These are phyloP conservation scores for Petunia hybrid DNA, from an alignment of 305 asterid genomes.

Conservation along the genomic window DNA sequence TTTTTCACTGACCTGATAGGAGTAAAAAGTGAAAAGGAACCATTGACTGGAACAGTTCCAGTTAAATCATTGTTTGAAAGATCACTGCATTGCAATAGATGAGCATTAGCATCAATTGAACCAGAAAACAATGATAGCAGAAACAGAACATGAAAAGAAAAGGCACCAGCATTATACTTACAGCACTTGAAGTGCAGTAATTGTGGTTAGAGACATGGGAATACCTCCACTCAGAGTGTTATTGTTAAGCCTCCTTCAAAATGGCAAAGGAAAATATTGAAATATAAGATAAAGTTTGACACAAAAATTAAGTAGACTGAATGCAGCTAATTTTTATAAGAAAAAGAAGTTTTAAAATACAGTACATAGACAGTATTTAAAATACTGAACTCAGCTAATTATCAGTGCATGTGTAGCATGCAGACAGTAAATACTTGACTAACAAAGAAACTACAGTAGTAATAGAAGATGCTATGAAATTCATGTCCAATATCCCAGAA, in stretches of 20 bases:
- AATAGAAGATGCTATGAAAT: slow-evolving; percentile 3
- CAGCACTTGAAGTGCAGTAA: slow-evolving; percentile 92
- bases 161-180: slow-evolving; percentile 53
- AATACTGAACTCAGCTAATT: slow-evolving; percentile 21
- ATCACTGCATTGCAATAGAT: slow-evolving; percentile 69
- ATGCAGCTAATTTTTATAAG: slow-evolving; percentile 13
- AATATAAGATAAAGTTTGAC: slow-evolving; percentile 37
- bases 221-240: slow-evolving; percentile 73
- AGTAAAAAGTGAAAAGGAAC: slow-evolving; percentile 91
- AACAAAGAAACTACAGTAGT: background rate
- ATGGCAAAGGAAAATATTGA: background rate
- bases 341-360: background rate
- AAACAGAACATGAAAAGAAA: slow-evolving; percentile 29
- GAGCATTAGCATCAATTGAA: slow-evolving; percentile 32
- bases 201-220: slow-evolving; percentile 67
- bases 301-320: slow-evolving; percentile 4
- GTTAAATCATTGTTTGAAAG: slow-evolving; percentile 73
- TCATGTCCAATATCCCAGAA: slow-evolving; percentile 2
- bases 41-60: slow-evolving; percentile 77
- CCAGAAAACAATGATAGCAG: background rate
- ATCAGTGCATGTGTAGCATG: background rate
- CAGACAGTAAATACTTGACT: background rate
- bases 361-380: no score
- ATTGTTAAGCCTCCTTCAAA: slow-evolving; percentile 89
- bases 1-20: slow-evolving; percentile 77